phyloP scores from a whole-genome alignment of 305 asterid species.

The Andrographis paniculata region DNA sequence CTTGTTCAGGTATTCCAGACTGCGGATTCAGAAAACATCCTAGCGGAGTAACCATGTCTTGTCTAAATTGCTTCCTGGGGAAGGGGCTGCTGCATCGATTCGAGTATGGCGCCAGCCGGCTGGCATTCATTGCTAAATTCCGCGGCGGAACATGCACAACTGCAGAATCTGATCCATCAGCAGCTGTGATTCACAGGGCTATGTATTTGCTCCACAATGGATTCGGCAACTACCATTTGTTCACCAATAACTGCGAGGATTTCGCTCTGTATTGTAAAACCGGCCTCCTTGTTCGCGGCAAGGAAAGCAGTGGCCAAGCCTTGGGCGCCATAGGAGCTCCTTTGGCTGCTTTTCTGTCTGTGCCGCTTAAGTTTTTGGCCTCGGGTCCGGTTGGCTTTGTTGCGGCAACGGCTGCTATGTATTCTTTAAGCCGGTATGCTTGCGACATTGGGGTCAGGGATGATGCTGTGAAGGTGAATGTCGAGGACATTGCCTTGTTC shows the following conservation, averaged over 20 bases:
- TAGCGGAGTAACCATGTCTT: conserved; percentile 56
- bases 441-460: conserved; percentile 79
- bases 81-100: conserved; percentile 43
- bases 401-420: conserved; percentile 80
- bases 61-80: conserved; percentile 59
- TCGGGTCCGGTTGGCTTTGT: conserved; percentile 82
- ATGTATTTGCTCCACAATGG: conserved; percentile 68
- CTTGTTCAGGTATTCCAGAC: conserved; percentile 32
- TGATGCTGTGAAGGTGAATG: conserved; percentile 71
- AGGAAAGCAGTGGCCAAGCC: conserved; percentile 59
- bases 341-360: conserved; percentile 45
- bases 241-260: conserved; percentile 66
- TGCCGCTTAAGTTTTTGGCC: conserved; percentile 53
- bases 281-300: conserved; percentile 36
- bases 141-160: conserved; percentile 73
- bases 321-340: conserved; percentile 55
- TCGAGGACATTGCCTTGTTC: conserved; percentile 64
- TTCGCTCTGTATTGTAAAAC: conserved; percentile 70
- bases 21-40: conserved; percentile 50
- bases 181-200: conserved; percentile 47
- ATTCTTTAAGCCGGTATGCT: conserved; percentile 79
- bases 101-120: conserved; percentile 44
- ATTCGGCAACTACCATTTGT: conserved; percentile 52
- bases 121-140: conserved; percentile 42
- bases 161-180: conserved; percentile 49